These are phyloP conservation scores for Kodamaea alishanica DNA, from an alignment of 1,139 yeast genomes.

Conservation along the genomic window DNA sequence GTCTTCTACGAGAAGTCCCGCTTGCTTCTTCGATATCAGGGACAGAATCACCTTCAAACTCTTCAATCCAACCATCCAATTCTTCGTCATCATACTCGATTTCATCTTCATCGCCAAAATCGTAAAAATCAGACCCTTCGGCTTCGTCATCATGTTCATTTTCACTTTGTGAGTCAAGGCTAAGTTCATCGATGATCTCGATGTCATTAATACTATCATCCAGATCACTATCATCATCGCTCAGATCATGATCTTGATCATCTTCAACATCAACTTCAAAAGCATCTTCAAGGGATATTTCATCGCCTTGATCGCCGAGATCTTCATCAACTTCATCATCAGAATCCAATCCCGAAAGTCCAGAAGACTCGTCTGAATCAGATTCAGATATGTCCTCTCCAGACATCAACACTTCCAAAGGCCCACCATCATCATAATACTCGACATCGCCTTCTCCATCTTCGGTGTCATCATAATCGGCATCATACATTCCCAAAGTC, in stretches of 20 bases:
- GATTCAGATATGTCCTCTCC: conserved; percentile 29
- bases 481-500: conserved; percentile 91
- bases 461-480: conserved; percentile 67
- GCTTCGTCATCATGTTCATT: conserved; percentile 27
- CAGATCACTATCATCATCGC: conserved; percentile 15
- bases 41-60: conserved; percentile 22
- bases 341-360: conserved; percentile 26
- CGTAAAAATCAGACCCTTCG: conserved; percentile 32
- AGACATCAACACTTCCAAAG: conserved; percentile 34
- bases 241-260: conserved; percentile 18
- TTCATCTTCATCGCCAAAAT: conserved; percentile 25
- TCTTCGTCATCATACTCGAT: conserved; percentile 42
- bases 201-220: conserved; percentile 31
- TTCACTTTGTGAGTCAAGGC: conserved; percentile 22
- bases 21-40: conserved; percentile 13
- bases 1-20: not conserved
- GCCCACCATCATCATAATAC: conserved; percentile 29
- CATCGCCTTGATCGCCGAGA: conserved; percentile 24
- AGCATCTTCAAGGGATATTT: conserved; percentile 22
- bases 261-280: conserved; percentile 21
- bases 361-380: conserved; percentile 21
- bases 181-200: conserved; percentile 43
- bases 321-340: conserved; percentile 20
- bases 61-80: conserved; percentile 45
- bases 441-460: conserved; percentile 27